These are phyloP conservation scores for Kitagawia praeruptora DNA, from an alignment of 129 eudicot genomes.

Conservation along the genomic window DNA sequence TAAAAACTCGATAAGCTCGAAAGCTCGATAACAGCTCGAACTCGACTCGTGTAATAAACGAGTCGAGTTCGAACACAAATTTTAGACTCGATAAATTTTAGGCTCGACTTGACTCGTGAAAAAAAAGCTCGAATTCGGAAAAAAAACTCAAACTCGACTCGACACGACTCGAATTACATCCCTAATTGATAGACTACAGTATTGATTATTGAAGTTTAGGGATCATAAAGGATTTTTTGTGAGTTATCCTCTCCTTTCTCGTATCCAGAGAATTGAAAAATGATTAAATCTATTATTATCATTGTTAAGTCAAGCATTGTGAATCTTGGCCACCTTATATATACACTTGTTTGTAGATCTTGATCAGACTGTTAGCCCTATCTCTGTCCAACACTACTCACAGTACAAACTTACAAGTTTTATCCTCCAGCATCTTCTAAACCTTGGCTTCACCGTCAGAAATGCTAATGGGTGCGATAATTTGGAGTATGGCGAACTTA, in stretches of 20 bases:
- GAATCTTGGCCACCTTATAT: neutral
- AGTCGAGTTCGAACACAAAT: too few relatives aligned
- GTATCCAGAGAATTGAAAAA: neutral
- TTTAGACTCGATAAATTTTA: too few relatives aligned
- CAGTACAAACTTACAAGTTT: conserved; percentile 68
- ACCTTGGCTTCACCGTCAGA: conserved; percentile 40
- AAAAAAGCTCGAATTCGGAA: too few relatives aligned
- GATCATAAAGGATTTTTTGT: neutral
- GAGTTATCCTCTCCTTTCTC: neutral
- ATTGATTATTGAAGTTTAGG: neutral
- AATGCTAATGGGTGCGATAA: neutral
- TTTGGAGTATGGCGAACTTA: too few relatives aligned
- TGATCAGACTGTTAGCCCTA: conserved; percentile 66
- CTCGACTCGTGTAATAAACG: too few relatives aligned
- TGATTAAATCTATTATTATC: neutral
- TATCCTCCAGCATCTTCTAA: conserved; percentile 58
- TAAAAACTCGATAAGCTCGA: too few relatives aligned
- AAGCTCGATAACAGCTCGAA: too few relatives aligned
- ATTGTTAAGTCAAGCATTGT: neutral
- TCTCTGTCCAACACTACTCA: conserved; percentile 83
- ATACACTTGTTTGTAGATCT: conserved; percentile 47
- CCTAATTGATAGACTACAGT: neutral
- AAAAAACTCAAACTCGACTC: too few relatives aligned
- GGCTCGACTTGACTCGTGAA: too few relatives aligned
- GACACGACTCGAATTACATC: too few relatives aligned